phyloP scores from a whole-genome alignment of 345 rosid species.

The Dipteronia sinensis region DNA sequence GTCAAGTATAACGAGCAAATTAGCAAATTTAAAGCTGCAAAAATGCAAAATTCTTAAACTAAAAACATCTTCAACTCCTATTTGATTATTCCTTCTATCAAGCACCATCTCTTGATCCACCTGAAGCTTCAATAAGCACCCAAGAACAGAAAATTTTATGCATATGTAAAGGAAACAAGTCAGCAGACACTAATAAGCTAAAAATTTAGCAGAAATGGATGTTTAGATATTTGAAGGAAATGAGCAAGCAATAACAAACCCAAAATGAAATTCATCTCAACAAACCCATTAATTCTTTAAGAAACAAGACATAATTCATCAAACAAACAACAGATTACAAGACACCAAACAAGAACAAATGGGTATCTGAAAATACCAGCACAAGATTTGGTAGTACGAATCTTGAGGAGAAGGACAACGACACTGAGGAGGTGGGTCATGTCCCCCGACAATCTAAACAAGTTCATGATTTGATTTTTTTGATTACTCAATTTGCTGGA shows the following conservation, averaged over 20 bases:
- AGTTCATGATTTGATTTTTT: slow-evolving; percentile 22
- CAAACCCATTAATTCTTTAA: background rate
- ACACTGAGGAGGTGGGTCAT: slow-evolving; percentile 45
- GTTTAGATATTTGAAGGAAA: background rate
- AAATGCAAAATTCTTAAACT: too few relatives aligned
- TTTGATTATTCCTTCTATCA: too few relatives aligned
- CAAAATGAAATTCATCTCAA: background rate
- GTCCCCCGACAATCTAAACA: slow-evolving; percentile 42
- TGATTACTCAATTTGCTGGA: background rate
- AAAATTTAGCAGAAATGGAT: background rate
- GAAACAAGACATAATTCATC: background rate
- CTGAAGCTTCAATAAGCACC: background rate
- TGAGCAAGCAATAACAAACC: background rate
- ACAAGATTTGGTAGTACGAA: slow-evolving; percentile 41
- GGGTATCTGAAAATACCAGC: slow-evolving; percentile 22
- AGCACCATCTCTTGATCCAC: too few relatives aligned
- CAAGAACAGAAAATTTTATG: background rate
- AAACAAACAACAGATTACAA: background rate
- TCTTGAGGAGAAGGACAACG: slow-evolving; percentile 44
- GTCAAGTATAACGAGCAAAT: too few relatives aligned
- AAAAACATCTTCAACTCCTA: background rate
- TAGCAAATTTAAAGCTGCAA: too few relatives aligned
- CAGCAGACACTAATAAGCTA: too few relatives aligned
- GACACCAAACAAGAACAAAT: background rate
- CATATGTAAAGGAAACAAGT: background rate